Conservation (phyloP, 2,329 filamentous ascomycete genomes). For the Herpotrichia juniperi region DNA sequence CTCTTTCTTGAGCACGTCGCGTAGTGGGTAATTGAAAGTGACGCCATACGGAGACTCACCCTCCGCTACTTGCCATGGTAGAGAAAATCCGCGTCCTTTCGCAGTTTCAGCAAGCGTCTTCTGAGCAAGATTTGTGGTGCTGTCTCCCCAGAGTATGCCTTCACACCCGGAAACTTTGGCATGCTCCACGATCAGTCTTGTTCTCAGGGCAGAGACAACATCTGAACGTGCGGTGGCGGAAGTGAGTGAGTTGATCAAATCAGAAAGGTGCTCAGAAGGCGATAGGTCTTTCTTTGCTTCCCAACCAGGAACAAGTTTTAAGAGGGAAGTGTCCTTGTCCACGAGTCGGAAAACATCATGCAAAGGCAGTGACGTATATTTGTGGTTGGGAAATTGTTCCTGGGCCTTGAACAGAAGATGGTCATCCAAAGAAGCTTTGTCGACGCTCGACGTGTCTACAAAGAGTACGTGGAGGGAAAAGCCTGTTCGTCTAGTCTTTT, state of each 20-base stretch:
- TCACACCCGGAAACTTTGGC: constrained; percentile 63
- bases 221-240: constrained; percentile 80
- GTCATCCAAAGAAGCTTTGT: constrained; percentile 7
- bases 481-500: constrained; percentile 67
- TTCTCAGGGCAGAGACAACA: constrained; percentile 71
- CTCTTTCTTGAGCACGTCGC: constrained; percentile 85
- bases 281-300: neutral
- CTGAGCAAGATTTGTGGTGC: constrained; percentile 85
- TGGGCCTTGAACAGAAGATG: constrained; percentile 49
- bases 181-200: constrained; percentile 68
- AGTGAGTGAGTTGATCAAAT: constrained; percentile 67
- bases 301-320: constrained; percentile 19
- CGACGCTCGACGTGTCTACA: constrained; percentile 50
- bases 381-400: constrained; percentile 68
- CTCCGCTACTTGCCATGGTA: constrained; percentile 84
- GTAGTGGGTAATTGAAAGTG: constrained; percentile 77
- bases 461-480: constrained; percentile 69
- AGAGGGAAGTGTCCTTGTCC: constrained; percentile 27
- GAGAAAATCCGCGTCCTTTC: constrained; percentile 83
- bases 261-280: constrained; percentile 43
- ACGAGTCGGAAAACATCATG: constrained; percentile 56
- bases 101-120: constrained; percentile 86
- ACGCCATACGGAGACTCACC: constrained; percentile 66
- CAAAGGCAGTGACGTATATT: constrained; percentile 68
- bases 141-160: constrained; percentile 81